Evolutionary conservation across 2,329 filamentous ascomycete species (phyloP), one percentile per base, ranked within the genome.

Genomic region (Aspergillus vadensis): DNA sequence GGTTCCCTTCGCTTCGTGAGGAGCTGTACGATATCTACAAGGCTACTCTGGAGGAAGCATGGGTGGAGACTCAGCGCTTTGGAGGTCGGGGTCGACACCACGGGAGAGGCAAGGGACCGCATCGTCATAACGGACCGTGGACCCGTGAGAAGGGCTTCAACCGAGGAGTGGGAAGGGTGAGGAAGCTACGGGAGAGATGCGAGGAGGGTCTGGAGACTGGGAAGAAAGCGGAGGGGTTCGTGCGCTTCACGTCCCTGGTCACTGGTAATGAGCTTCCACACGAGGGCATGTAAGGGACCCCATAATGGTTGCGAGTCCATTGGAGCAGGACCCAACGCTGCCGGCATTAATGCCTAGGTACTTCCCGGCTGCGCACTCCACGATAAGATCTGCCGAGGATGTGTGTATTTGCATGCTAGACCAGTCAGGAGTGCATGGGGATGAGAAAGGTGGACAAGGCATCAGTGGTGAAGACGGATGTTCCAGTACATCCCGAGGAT

Each of bases 81-180:
- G 62, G 65, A 2, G 65, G 62, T 12, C 67, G 69, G 39, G 61
- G 64, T 2, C 69, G 74, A 41, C 60, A 65, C 2, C 69, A 68
- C 54, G 70, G 69, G 47, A 67, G 70, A 53, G 67, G 73, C 10
- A 70, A 66, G 56, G 66, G 65, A 25, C 59, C 66, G 14, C 67
- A 69, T 43, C 69, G 71, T 21, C 69, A 68, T 56, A 69, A 72
- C 58, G 76, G 76, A 15, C 68, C 70, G 9, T 79, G 77, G 77
- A 79, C 75, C 5, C 65, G 71, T 10, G 77, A 79, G 63, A 79
- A 78, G 62, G 77, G 77, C 4, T 79, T 79, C 59, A 79, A 77
- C 25, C 72, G 77, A 17, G 77, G 76, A 2, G 55, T 79, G 38
- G 76, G 73, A 17, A 77, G 71, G 63, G 74, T 79, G 56, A 70